These are phyloP conservation scores for Fusarium nanum DNA, from an alignment of 2,329 filamentous ascomycete genomes.

Conservation along the genomic window DNA sequence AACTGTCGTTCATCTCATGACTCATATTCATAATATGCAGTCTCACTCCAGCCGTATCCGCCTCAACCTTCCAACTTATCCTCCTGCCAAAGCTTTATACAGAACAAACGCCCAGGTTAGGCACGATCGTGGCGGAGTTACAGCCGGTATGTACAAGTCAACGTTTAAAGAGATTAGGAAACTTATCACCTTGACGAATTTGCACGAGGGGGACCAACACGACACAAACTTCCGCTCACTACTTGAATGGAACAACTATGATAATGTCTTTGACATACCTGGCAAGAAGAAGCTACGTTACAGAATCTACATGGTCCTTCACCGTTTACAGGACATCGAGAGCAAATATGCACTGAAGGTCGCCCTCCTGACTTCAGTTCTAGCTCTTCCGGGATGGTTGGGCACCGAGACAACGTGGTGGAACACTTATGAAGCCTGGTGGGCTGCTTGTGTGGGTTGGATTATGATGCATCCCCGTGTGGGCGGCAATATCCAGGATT, in stretches of 20 bases:
- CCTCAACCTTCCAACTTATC: conserved; percentile 65
- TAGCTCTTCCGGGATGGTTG: conserved; percentile 67
- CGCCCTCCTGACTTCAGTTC: conserved; percentile 60
- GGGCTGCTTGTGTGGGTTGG: conserved; percentile 69
- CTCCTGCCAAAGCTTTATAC: conserved; percentile 63
- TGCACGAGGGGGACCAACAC: conserved; percentile 49
- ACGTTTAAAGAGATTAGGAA: conserved; percentile 59
- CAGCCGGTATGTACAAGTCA: conserved; percentile 62
- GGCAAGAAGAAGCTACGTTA: conserved; percentile 56
- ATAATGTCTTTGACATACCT: conserved; percentile 37
- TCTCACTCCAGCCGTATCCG: conserved; percentile 54
- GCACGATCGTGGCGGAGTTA: conserved; percentile 69
- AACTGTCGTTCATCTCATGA: conserved; percentile 59
- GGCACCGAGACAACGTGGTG: conserved; percentile 61
- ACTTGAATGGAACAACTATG: conserved; percentile 45
- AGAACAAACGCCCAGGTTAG: conserved; percentile 67
- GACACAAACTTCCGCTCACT: conserved; percentile 37
- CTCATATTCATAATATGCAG: conserved; percentile 62
- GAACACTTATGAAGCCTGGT: conserved; percentile 67
- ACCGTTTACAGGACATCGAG: conserved; percentile 68
- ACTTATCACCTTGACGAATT: conserved; percentile 58
- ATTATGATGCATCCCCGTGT: conserved; percentile 63
- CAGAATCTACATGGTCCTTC: conserved; percentile 61
- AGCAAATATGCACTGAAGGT: conserved; percentile 69
- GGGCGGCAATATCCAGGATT: conserved; percentile 68